Base-by-base conservation (phyloP, 371 early-diverging fungal species). In the Thermomucor indicae-seudaticae region DNA sequence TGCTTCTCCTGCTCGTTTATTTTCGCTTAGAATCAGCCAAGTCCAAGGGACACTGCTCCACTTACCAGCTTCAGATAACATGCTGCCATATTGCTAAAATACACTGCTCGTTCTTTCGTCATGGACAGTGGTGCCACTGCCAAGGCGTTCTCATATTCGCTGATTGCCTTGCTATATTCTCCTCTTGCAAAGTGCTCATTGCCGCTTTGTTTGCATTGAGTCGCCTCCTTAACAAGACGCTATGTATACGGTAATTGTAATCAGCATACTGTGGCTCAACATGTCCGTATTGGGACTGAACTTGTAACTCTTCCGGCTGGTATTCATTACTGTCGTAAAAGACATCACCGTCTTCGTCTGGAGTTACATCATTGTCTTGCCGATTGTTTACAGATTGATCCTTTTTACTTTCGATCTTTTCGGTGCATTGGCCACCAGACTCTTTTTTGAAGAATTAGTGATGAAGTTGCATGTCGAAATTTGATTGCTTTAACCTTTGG, bases 81-180 rank as follows among this genome's bases (percentile, higher is more conserved):
- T 2, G 89, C 86, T 24, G 82, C 86, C 40, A 86, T 81, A 46
- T 88, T 88, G 29, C 73, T 65, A 53, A 74, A 73, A 47, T 75
- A 83, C 1, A 85, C 53, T 0, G 86, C 81, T 20, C 79, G 56
- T 31, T 83, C 80, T 39, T 71, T 57, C 3, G 31, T 39, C 40
- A 49, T 43, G 12, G 65, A 49, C 7, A 42, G 34, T 7, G 89
- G 89, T 54, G 83, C 83, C 0, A 70, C 59, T 10, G 72, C 64
- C 17, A 85, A 54, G 0, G 86, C 89, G 41, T 83, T 72, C 43
- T 82, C 72, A 48, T 88, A 88, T 35, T 73, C 62, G 16, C 49
- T 51, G 27, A 83, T 64, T 4, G 86, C 86, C 32, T 77, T 63
- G 7, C 51, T 60, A 47, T 67, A 84, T 24, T 79, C 65, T 23